These are phyloP conservation scores for Alternaria arbusti DNA, from an alignment of 2,329 filamentous ascomycete species.

Conservation along the genomic window DNA sequence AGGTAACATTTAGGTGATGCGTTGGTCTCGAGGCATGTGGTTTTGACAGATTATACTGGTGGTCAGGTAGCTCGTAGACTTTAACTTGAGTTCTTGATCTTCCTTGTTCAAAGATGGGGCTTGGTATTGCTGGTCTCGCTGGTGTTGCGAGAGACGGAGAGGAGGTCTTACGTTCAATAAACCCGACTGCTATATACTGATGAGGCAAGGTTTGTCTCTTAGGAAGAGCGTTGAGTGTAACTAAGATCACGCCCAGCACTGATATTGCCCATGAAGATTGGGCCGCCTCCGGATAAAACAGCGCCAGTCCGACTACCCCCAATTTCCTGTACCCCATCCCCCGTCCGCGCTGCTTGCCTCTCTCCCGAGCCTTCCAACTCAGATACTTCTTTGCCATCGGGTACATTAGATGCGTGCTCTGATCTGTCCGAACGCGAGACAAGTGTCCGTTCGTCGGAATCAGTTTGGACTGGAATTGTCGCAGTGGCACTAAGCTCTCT, in stretches of 20 bases:
- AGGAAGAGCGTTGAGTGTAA: neutral
- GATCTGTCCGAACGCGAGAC: neutral
- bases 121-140: no score
- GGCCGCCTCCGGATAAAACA: neutral
- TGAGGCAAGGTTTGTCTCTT: no score
- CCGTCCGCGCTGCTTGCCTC: no score
- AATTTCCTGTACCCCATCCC: neutral
- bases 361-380: neutral
- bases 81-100: no score
- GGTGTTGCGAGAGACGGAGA: no score
- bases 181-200: no score
- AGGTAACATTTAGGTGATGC: no score
- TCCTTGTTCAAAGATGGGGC: no score
- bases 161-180: no score
- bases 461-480: rapidly evolving
- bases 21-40: no score
- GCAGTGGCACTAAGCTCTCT: neutral
- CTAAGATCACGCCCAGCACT: neutral
- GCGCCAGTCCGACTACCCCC: neutral
- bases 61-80: no score
- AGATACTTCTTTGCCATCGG: neutral
- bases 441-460: neutral
- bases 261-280: neutral
- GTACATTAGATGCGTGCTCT: neutral
- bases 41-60: no score